Evolutionary conservation across 352 stramenopile species (phyloP).

Genomic region (Phytophthora lateralis): DNA sequence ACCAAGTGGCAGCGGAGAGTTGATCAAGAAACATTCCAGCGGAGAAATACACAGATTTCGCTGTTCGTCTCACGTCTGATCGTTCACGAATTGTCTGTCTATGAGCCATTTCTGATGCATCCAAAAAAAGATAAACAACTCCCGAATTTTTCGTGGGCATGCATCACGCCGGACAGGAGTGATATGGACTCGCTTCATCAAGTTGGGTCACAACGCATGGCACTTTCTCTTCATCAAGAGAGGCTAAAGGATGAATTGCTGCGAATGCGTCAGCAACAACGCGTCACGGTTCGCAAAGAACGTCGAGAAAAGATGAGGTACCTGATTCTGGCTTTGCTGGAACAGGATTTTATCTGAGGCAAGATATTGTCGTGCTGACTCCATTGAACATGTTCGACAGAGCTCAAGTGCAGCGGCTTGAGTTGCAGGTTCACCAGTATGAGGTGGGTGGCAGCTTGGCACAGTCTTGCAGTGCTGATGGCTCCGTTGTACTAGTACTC

Average conservation of each 20-base stretch:
- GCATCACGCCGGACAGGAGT: conserved; percentile 8
- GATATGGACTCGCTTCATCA: conserved; percentile 9
- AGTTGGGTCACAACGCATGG: conserved; percentile 9
- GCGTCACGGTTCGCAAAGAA: conserved; percentile 19
- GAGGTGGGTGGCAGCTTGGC: conserved; percentile 26
- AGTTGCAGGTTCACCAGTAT: conserved; percentile 33
- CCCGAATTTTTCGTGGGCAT: conserved; percentile 17
- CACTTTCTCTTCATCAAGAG: conserved; percentile 20
- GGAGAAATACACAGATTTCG: conserved; percentile 21
- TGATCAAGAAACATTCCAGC: conserved; percentile 13
- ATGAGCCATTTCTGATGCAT: not conserved
- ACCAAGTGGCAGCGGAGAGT: conserved; percentile 20
- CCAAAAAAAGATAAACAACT: conserved; percentile 27
- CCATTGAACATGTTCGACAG: conserved; percentile 19
- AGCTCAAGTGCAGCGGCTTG: conserved; percentile 37
- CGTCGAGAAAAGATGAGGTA: conserved; percentile 34
- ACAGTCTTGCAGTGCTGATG: not conserved
- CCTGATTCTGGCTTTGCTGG: not conserved
- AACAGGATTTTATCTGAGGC: not conserved
- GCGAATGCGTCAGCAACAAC: conserved; percentile 32
- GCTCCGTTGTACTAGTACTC: not conserved
- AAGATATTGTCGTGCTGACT: not conserved
- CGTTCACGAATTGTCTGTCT: not conserved
- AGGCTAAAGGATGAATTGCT: conserved; percentile 34
- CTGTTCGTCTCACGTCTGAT: conserved; percentile 2